A percentile compares a stretch with the other conserved stretches of the same genome.
These are phyloP conservation scores for Rutstroemia sp. DNA, from an alignment of 2,329 filamentous ascomycete species.

Conservation along the genomic window DNA sequence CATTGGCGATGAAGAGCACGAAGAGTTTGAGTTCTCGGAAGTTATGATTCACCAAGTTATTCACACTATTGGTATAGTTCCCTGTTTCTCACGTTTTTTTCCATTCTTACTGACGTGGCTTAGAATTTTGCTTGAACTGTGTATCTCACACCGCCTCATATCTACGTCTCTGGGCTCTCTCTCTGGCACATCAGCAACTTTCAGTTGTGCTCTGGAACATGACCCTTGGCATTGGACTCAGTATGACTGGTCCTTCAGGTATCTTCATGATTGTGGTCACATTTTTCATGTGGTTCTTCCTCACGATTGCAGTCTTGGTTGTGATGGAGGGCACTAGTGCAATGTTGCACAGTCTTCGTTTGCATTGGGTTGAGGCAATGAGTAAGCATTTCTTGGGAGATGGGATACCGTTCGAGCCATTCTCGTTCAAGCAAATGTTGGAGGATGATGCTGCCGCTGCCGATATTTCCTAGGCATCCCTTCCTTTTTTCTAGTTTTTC, in stretches of 20 bases:
- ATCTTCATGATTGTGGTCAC: slow-evolving; percentile 74
- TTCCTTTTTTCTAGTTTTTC: slow-evolving; percentile 9
- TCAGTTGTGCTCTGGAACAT: slow-evolving; percentile 94
- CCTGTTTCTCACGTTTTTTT: too few species aligned
- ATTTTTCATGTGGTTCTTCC: slow-evolving; percentile 85
- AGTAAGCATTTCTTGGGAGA: slow-evolving; percentile 94
- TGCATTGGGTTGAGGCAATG: slow-evolving; percentile 97
- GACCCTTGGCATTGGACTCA: slow-evolving; percentile 77
- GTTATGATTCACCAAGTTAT: slow-evolving; percentile 99
- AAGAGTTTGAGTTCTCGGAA: slow-evolving; percentile 96
- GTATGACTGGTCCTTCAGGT: slow-evolving; percentile 56
- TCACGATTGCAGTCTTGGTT: slow-evolving; percentile 74
- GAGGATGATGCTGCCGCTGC: slow-evolving; percentile 69
- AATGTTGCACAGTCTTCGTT: slow-evolving; percentile 85
- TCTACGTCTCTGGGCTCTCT: slow-evolving; percentile 95
- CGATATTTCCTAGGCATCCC: slow-evolving; percentile 35
- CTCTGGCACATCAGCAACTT: slow-evolving; percentile 94
- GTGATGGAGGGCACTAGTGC: slow-evolving; percentile 95
- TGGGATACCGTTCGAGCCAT: slow-evolving; percentile 79
- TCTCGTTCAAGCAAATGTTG: slow-evolving; percentile 76
- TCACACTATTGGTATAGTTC: slow-evolving; percentile 81
- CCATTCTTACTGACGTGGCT: slow-evolving; percentile 26
- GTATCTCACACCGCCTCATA: slow-evolving; percentile 98
- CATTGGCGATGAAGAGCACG: slow-evolving; percentile 78
- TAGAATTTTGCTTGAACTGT: slow-evolving; percentile 98